Base-by-base conservation (phyloP, 2,329 filamentous ascomycete genomes). In the Helotiales sp. region DNA sequence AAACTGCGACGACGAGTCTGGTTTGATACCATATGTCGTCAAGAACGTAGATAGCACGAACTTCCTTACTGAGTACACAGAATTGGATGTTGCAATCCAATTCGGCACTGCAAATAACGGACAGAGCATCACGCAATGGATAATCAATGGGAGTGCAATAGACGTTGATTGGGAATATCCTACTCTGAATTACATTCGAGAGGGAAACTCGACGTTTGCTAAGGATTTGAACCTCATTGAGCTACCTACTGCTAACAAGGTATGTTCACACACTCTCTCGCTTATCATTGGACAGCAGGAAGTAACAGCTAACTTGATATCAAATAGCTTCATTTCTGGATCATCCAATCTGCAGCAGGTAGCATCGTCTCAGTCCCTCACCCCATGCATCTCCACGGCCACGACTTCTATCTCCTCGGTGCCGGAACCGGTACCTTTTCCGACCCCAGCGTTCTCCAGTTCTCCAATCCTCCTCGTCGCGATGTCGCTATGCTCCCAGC, bases 401-500 rank as follows among this genome's bases (percentile, higher is more conserved):
- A 57, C n/a, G 59, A 47, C 55, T 79, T 79, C 67, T 74, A 72
- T 57, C 65, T 79, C 10, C 61, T 80, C 8, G 81, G 80, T 6
- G 34, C 50, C n/a, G n/a, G n/a, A n/a, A n/a, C n/a, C n/a, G n/a
- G n/a, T 52, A 57, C 60, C 27, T 53, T 59, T 1, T 40, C 44
- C 9, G 54, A 60, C 27, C 58, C 58, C 2, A 27, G 57, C n/a
- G 50, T 50, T 13, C 42, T 63, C 3, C 58, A 63, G 36, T 60
- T 57, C 19, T 46, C 25, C n/a, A 30, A 47, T 34, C 7, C 12
- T 30, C 8, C 54, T 58, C 44, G 51, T 17, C 10, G 12, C 25
- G 80, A 83, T 63, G 76, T 77, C 0, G 77, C 77, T 5, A 74
- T 79, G 64, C 68, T 82, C 2, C 75, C 74, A 0, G 66, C 65